phyloP scores from a whole-genome alignment of 345 rosid species.

The Populus tremula region DNA sequence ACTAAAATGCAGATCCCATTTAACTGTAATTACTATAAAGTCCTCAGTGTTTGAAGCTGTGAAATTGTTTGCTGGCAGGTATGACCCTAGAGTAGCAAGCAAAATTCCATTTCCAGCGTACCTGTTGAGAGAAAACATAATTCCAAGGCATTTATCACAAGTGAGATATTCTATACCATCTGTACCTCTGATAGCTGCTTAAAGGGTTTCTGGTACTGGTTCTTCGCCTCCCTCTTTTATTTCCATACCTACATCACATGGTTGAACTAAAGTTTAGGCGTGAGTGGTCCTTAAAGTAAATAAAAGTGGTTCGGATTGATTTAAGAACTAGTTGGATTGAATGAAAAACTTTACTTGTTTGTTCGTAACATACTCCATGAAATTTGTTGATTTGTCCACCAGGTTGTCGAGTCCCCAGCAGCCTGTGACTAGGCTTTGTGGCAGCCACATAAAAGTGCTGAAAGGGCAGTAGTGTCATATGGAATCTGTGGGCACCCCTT shows the following conservation, averaged over 20 bases:
- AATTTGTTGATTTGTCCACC: too few relatives aligned
- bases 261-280: background rate
- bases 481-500: background rate
- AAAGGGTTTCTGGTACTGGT: too few relatives aligned
- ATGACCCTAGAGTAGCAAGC: background rate
- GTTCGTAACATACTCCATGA: too few relatives aligned
- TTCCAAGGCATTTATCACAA: too few relatives aligned
- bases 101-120: too few relatives aligned
- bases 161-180: background rate
- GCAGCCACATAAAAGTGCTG: background rate
- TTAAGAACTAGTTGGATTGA: background rate
- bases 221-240: background rate
- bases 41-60: background rate
- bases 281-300: background rate
- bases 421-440: background rate
- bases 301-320: background rate
- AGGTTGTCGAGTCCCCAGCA: background rate
- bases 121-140: too few relatives aligned
- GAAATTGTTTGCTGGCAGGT: background rate
- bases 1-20: slow-evolving; percentile 9
- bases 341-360: too few relatives aligned
- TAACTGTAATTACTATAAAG: background rate
- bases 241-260: background rate
- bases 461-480: slow-evolving; percentile 1
- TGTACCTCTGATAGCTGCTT: too few relatives aligned